Percentiles rank a stretch among this genome's conserved stretches.
These are phyloP conservation scores for Cystobasidium ongulense DNA, from an alignment of 768 basidiomycete genomes.

Conservation along the genomic window DNA sequence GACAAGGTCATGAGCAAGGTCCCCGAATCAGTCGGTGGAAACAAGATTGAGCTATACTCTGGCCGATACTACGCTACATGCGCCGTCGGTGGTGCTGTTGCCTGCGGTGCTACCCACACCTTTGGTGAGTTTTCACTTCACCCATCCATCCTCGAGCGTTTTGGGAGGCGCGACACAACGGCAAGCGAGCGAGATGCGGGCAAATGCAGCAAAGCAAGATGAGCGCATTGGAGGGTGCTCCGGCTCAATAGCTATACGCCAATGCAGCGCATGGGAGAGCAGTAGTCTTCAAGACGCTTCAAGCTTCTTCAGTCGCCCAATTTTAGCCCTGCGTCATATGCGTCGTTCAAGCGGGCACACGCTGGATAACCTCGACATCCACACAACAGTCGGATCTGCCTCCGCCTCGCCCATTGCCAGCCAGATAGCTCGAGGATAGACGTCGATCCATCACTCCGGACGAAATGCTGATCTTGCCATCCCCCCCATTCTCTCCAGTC, in stretches of 20 bases:
- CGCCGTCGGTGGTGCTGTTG: constrained; percentile 77
- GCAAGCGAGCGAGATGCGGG: not conserved
- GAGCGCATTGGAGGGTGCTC: too few relatives aligned
- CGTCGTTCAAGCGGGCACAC: too few relatives aligned
- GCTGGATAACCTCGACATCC: too few relatives aligned
- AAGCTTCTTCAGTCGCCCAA: too few relatives aligned
- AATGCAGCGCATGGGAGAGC: too few relatives aligned
- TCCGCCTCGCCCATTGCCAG: too few relatives aligned
- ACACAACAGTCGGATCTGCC: too few relatives aligned
- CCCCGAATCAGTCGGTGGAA: constrained; percentile 23
- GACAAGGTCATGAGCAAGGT: constrained; percentile 1
- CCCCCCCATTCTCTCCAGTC: constrained; percentile 15
- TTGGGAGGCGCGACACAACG: not conserved
- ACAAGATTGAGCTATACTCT: constrained; percentile 39
- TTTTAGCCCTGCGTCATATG: too few relatives aligned
- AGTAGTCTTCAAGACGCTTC: too few relatives aligned
- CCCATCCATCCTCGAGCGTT: not conserved
- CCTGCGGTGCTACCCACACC: constrained; percentile 79
- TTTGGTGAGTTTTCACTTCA: constrained; percentile 13
- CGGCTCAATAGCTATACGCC: too few relatives aligned
- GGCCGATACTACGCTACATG: constrained; percentile 54
- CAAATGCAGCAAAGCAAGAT: too few relatives aligned
- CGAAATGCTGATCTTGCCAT: not conserved
- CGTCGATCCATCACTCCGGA: not conserved
- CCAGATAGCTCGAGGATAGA: not conserved